Percentiles rank a stretch among this genome's conserved stretches.
Evolutionary conservation across 2,329 filamentous ascomycete species (phyloP).

Genomic region (Myriosclerotinia curreyana): DNA sequence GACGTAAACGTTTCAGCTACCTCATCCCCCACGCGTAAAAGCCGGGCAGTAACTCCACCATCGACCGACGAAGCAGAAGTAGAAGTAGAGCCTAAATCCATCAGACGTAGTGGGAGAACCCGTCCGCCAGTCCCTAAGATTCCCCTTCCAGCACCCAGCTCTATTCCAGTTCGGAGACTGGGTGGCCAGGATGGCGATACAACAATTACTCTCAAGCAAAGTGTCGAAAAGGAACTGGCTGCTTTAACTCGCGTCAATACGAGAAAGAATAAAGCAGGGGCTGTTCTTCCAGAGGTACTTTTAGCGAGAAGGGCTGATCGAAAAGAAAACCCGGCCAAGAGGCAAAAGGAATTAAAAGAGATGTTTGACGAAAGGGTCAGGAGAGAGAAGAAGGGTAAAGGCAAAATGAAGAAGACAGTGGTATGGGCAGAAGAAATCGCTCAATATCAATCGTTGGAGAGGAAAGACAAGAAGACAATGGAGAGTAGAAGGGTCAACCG

Average conservation of each 20-base stretch:
- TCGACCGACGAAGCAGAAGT: slow-evolving; percentile 26
- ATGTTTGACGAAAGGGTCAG: slow-evolving; percentile 36
- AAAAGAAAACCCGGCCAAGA: slow-evolving; percentile 42
- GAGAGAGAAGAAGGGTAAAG: slow-evolving; percentile 32
- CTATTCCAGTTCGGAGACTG: slow-evolving; percentile 38
- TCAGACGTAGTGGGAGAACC: slow-evolving; percentile 38
- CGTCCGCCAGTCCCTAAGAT: slow-evolving; percentile 36
- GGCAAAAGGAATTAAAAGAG: slow-evolving; percentile 40
- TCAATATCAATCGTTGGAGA: slow-evolving; percentile 32
- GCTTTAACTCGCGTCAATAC: slow-evolving; percentile 46
- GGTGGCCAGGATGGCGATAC: slow-evolving; percentile 36
- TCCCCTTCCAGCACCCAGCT: slow-evolving; percentile 33
- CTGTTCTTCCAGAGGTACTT: slow-evolving; percentile 38
- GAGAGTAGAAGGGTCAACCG: slow-evolving; percentile 25
- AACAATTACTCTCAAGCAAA: slow-evolving; percentile 37
- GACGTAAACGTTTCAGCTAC: slow-evolving; percentile 27
- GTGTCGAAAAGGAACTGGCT: slow-evolving; percentile 45
- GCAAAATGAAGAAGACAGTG: slow-evolving; percentile 33
- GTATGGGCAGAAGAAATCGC: slow-evolving; percentile 38
- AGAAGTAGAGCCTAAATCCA: slow-evolving; percentile 31
- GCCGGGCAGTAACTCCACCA: slow-evolving; percentile 18
- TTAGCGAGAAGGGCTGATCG: slow-evolving; percentile 41
- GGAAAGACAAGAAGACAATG: slow-evolving; percentile 31
- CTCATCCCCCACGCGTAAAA: slow-evolving; percentile 30
- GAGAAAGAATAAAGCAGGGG: slow-evolving; percentile 45